These are phyloP conservation scores for Salix suchowensis DNA, from an alignment of 345 rosid species.

Conservation along the genomic window DNA sequence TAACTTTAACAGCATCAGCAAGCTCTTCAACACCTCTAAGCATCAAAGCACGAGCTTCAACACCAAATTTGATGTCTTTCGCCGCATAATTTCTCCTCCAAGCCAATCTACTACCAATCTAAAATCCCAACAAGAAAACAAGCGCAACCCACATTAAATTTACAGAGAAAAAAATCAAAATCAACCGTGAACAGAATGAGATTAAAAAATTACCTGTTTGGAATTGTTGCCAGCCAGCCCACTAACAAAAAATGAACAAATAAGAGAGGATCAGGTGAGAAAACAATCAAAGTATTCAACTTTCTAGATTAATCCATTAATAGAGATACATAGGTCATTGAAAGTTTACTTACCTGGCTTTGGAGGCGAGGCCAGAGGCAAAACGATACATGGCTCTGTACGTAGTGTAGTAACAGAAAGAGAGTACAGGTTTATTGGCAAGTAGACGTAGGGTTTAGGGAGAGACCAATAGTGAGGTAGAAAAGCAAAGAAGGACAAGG, in stretches of 20 bases:
- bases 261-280: not conserved
- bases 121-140: not conserved
- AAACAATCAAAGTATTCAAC: not conserved
- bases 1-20: constrained; percentile 25
- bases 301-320: not conserved
- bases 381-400: constrained; percentile 17
- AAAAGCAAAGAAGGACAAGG: not conserved
- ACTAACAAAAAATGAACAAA: not conserved
- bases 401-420: not conserved
- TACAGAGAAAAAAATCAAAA: not conserved
- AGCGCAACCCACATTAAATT: not conserved
- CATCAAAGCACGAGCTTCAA: constrained; percentile 25
- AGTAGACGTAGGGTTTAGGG: not conserved
- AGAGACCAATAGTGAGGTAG: not conserved
- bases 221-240: constrained; percentile 13
- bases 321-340: not conserved
- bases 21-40: constrained; percentile 25
- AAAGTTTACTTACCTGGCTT: constrained; percentile 5
- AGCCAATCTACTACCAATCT: constrained; percentile 18
- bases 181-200: not conserved
- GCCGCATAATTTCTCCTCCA: constrained; percentile 26
- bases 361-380: constrained; percentile 20
- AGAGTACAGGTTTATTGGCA: not conserved
- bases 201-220: constrained; percentile 14
- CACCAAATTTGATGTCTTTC: constrained; percentile 23